phyloP scores from a whole-genome alignment of 345 rosid species.

The Euphorbia pulcherrima region DNA sequence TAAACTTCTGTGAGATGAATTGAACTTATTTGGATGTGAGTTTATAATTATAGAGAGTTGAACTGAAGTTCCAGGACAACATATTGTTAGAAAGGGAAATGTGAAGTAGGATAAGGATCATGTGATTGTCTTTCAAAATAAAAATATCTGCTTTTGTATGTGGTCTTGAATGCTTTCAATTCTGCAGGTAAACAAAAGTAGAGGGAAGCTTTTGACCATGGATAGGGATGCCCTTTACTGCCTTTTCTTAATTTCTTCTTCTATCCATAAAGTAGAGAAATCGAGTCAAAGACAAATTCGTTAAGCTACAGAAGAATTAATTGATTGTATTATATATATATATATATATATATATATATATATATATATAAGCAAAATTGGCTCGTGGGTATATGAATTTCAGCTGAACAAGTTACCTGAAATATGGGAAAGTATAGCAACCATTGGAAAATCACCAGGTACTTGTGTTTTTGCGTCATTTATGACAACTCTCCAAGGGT shows the following conservation, averaged over 20 bases:
- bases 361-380: too few species aligned
- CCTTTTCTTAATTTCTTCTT: constrained; percentile 7
- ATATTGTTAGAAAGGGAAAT: background rate
- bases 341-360: too few species aligned
- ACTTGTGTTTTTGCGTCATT: constrained; percentile 38
- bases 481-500: constrained; percentile 48
- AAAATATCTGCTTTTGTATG: constrained; percentile 16
- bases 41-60: too few species aligned
- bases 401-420: constrained; percentile 69
- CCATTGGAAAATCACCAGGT: constrained; percentile 31
- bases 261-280: constrained; percentile 23
- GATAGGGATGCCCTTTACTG: constrained; percentile 9
- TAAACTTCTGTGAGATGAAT: too few species aligned
- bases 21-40: too few species aligned
- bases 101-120: constrained; percentile 12
- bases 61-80: too few species aligned
- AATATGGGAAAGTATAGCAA: too few species aligned
- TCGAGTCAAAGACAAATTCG: constrained; percentile 18
- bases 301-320: constrained; percentile 11
- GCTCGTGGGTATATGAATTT: constrained; percentile 57
- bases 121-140: constrained; percentile 10
- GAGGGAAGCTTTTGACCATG: constrained; percentile 41
- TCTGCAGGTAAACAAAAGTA: too few species aligned
- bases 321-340: constrained; percentile 20
- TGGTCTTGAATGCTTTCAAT: constrained; percentile 12